Evolutionary conservation across 1,139 yeast genomes (phyloP).

Genomic region (Sugiyamaella grinbergsii): DNA sequence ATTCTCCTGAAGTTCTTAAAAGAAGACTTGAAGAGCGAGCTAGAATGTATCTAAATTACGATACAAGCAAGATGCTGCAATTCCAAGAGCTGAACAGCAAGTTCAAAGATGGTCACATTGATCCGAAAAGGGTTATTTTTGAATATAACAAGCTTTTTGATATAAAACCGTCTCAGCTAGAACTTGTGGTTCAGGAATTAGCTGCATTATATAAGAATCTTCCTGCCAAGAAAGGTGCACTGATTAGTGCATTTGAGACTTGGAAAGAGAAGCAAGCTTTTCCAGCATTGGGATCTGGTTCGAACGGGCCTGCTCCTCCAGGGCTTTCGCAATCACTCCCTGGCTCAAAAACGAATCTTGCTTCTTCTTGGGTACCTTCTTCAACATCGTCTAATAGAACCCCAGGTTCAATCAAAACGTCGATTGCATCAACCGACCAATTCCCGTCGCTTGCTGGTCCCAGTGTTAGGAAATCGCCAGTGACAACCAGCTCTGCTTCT

Average conservation of each 20-base stretch:
- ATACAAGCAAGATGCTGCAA: conserved; percentile 49
- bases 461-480: neutral
- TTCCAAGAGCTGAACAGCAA: conserved; percentile 55
- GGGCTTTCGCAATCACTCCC: conserved; percentile 12
- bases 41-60: conserved; percentile 54
- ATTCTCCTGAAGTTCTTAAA: conserved; percentile 55
- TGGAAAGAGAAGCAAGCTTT: conserved; percentile 27
- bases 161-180: conserved; percentile 45
- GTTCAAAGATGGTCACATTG: conserved; percentile 51
- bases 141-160: conserved; percentile 59
- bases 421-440: conserved; percentile 6
- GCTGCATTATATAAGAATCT: conserved; percentile 37
- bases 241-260: conserved; percentile 27
- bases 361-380: conserved; percentile 21
- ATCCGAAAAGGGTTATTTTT: conserved; percentile 52
- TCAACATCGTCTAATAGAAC: conserved; percentile 17
- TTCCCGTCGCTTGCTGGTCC: conserved; percentile 25
- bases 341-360: conserved; percentile 20
- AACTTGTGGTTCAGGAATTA: conserved; percentile 52
- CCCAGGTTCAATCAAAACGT: conserved; percentile 6
- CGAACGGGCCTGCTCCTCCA: neutral
- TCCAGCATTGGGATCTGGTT: conserved; percentile 20
- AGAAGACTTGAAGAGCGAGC: conserved; percentile 83
- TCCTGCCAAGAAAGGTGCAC: conserved; percentile 23
- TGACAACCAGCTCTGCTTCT: conserved; percentile 12